Evolutionary conservation across 2,329 filamentous ascomycete species (phyloP), one percentile per base, ranked within the genome.

Genomic region (Ophiocordyceps camponoti-leonardi): DNA sequence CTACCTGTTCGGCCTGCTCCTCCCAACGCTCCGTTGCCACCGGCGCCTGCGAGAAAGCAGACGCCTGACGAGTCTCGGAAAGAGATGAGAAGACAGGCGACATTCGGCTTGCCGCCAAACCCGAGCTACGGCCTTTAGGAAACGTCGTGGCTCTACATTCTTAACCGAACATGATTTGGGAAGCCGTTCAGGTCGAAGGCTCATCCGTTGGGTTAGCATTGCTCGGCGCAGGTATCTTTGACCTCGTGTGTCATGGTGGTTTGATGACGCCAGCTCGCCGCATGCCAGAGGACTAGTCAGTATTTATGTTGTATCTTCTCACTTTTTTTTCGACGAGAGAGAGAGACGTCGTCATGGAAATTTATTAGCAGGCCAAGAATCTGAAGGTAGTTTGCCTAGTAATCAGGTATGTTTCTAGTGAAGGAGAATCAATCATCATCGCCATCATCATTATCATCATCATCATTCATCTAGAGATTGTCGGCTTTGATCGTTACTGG

Each of bases 1-100:
- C 65, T 86, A 43, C 79, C 82, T 1, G 72, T 83, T 47, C 74
- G 81, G 42, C 69, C 74, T 41, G 78, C 72, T 28, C 76, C 79
- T 37, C 71, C 72, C 3, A 72, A 67, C 10, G 75, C 73, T 12
- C 68, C 73, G 10, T 65, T 80, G 30, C 77, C 76, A 43, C 71
- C 79, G 19, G 71, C 77, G n/a, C 76, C 72, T 35, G 70, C 71
- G 35, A 69, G 71, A 52, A 77, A 76, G 58, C 68, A 72, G 52
- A 72, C 68, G 22, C 63, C 69, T 2, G 73, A 77, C 46, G 72
- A 77, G 41, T 50, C 66, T 44, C 69, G 71, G 46, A 66, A 67
- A 50, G 71, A 75, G 49, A 67, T 60, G 48, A 66, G 73, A 49
- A 65, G 73, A 50, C 72, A 76, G 52, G 72, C 69, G 16, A 68